Base-by-base conservation (phyloP, 768 basidiomycete species). In the Fomitopsis serialis region DNA sequence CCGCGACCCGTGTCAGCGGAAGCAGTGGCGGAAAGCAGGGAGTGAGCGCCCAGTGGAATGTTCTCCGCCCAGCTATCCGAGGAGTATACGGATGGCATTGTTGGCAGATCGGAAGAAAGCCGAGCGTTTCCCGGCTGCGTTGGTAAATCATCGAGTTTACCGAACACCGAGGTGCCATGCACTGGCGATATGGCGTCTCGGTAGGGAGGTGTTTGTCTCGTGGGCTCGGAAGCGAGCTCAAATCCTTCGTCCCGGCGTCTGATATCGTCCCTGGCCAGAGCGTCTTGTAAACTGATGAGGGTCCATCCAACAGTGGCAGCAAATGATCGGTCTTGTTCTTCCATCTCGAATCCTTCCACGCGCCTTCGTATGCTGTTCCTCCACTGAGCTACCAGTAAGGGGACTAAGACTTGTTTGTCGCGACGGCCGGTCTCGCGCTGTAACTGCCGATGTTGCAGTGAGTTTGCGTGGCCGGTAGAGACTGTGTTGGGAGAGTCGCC, bases 291-390 rank as follows among this genome's bases (percentile, higher is more conserved):
- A 2, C 56, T 54, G 17, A 61, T 46, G 7, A 60, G 48, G 4
- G 34, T 47, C 7, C 37, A 40, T 12, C 49, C 45, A 22, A 57
- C 17, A 13, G 59, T 51, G 35, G 56, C 52, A 1, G 53, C 50
- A 2, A 29, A 43, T n/a, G 50, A 17, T 12, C 46, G 37, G 1
- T 21, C 9, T n/a, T 48, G 45, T 21, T 29, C 25, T 17, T 32
- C n/a, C 56, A 57, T 60, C 42, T 61, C 59, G 49, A 61, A 56
- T 35, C 56, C 59, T 24, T 61, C 59, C n/a, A n/a, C 22, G 9
- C 59, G 54, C 27, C 55, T 37, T 7, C 59, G 59, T 7, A 61
- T 61, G 19, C 55, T 54, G 36, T 37, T 54, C 1, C 56, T 56
- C 12, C 35, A 22, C 21, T 54, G 59, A 0, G 55, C 59, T 8